Base-by-base conservation (phyloP, 1,284 basidiomycete genomes). In the Mycosarcoma maydis region DNA sequence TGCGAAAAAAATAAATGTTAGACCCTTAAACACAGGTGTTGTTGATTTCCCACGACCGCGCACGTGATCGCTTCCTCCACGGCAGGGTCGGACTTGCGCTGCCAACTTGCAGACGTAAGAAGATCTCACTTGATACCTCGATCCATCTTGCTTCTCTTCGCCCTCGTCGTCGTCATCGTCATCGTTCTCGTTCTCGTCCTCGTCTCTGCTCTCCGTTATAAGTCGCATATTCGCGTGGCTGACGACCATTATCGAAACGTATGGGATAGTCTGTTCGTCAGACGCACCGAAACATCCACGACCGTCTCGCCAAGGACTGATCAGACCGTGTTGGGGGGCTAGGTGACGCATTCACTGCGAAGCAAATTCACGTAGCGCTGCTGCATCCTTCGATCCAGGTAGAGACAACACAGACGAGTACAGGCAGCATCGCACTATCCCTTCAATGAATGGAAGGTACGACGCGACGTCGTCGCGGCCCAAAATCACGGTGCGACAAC, bases 401-500 rank as follows among this genome's bases (percentile, higher is more conserved):
- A 14, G 7, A 14, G 6, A 11, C 33, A 11, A 34, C 33, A 34
- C 13, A 10, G 2, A 16, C 7, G 11, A 20, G 3, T 4, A 20
- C 8, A 20, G 6, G 20, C n/a, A 20, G 17, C 8, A 20, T 16
- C 8, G 8, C n/a, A 37, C 19, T 1, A 37, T 20, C 13, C 19
- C 17, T 36, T 42, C 14, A 10, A 69, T 69, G 66, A 69, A 69
- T 44, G 66, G 66, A 22, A 41, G 59, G 24, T 69, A 62, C 40
- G 66, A 69, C 40, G 66, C 52, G 38, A 32, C 66, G 7, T 33
- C 54, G 3, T 57, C 49, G 39, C 58, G 61, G 41, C 75, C 75
- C 4, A 75, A 75, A 37, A 58, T 76, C 42, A 73, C 69, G 27
- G 53, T 76, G 19, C 66, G 75, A 36, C 72, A 76, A 42, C 66